A percentile compares a stretch with the other conserved stretches of the same genome.
phyloP scores from a whole-genome alignment of 129 eudicot genomes.

The Saposhnikovia divaricata region DNA sequence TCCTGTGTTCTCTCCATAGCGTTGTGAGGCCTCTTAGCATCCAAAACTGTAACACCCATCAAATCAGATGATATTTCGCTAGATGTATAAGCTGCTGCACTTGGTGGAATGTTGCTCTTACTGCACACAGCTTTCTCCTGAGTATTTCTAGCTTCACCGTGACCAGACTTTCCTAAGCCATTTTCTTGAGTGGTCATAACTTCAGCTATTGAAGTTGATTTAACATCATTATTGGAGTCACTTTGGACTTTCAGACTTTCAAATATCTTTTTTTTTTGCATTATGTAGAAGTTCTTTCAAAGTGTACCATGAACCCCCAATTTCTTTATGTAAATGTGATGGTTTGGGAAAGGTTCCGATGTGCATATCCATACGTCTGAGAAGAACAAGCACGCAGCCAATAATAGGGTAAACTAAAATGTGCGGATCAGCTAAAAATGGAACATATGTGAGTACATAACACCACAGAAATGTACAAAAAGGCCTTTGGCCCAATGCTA shows the following conservation, averaged over 20 bases:
- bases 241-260: not conserved
- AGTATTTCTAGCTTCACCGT: not conserved
- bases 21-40: not conserved
- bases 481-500: not conserved
- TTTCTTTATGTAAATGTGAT: not conserved
- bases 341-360: slow-evolving; percentile 16
- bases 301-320: slow-evolving; percentile 17
- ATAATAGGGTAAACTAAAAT: not conserved
- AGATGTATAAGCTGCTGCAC: not conserved
- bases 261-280: slow-evolving; percentile 1
- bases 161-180: not conserved
- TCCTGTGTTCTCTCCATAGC: not conserved
- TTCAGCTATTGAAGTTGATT: not conserved
- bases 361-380: slow-evolving; percentile 13
- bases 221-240: not conserved
- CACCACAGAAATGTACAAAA: not conserved
- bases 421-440: not conserved
- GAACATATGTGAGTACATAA: not conserved
- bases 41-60: not conserved
- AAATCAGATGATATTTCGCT: not conserved
- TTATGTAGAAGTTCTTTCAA: slow-evolving; percentile 4
- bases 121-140: not conserved
- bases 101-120: not conserved
- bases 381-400: not conserved
- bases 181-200: slow-evolving; percentile 1